Evolutionary conservation across 805 yeast species (phyloP).

Genomic region (Cyberlindnera americana): DNA sequence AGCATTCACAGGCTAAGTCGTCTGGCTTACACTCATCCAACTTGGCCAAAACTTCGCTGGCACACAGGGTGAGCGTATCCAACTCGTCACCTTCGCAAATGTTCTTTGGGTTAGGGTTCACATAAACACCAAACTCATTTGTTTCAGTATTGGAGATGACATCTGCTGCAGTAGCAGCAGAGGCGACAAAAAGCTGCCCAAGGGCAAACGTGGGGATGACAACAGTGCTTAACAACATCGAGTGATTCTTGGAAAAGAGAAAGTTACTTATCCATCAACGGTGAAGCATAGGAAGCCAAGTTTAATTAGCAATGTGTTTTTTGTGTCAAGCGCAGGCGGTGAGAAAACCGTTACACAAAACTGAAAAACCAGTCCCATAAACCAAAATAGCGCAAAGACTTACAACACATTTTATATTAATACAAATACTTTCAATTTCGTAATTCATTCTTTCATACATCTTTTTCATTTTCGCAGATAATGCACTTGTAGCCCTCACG

Average conservation of each 20-base stretch:
- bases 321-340: too few relatives aligned
- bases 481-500: constrained; percentile 34
- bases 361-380: too few relatives aligned
- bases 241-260: too few relatives aligned
- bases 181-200: not conserved
- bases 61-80: constrained; percentile 40
- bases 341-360: too few relatives aligned
- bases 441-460: not conserved
- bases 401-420: too few relatives aligned
- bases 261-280: too few relatives aligned
- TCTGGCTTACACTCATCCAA: constrained; percentile 50
- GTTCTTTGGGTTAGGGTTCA: constrained; percentile 44
- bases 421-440: too few relatives aligned
- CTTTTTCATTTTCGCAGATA: constrained; percentile 32
- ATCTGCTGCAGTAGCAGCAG: constrained; percentile 3
- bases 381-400: too few relatives aligned
- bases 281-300: too few relatives aligned
- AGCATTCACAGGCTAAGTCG: constrained; percentile 54
- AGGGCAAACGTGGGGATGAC: constrained; percentile 2
- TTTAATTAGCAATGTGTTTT: too few relatives aligned
- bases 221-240: constrained; percentile 15
- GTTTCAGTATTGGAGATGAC: constrained; percentile 22
- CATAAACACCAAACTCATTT: constrained; percentile 39
- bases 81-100: constrained; percentile 44
- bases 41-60: constrained; percentile 42